Evolutionary conservation across 2,329 filamentous ascomycete species (phyloP).

Genomic region (Neurospora crassa): DNA sequence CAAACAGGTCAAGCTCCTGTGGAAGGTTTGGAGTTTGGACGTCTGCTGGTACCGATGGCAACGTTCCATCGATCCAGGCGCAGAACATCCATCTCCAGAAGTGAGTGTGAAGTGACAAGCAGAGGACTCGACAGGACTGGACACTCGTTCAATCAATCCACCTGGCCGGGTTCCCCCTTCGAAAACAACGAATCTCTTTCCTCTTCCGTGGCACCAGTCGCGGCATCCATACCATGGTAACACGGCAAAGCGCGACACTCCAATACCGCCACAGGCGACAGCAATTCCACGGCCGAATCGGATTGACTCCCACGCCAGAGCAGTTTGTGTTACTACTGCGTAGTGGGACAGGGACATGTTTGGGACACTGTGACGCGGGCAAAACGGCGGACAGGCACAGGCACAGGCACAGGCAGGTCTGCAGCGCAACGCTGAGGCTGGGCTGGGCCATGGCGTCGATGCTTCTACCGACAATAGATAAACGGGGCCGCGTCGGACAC

Average conservation of each 20-base stretch:
- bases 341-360: not conserved
- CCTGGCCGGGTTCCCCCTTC: not conserved
- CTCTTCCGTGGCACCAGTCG: not conserved
- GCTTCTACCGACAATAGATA: not conserved
- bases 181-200: not conserved
- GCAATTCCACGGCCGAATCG: not conserved
- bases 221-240: not conserved
- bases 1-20: not conserved
- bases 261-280: not conserved
- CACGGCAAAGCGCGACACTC: not conserved
- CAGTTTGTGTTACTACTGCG: not conserved
- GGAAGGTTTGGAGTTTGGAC: no score
- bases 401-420: not conserved
- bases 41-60: no score
- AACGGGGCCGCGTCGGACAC: not conserved
- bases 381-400: not conserved
- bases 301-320: not conserved
- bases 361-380: no score
- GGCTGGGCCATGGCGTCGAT: not conserved
- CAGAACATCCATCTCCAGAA: not conserved
- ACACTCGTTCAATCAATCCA: not conserved
- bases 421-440: not conserved
- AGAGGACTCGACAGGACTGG: not conserved
- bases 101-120: no score
- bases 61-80: not conserved